These are phyloP conservation scores for Trichosphaerium sp. DNA, from an alignment of 78 protist genomes.

Conservation along the genomic window DNA sequence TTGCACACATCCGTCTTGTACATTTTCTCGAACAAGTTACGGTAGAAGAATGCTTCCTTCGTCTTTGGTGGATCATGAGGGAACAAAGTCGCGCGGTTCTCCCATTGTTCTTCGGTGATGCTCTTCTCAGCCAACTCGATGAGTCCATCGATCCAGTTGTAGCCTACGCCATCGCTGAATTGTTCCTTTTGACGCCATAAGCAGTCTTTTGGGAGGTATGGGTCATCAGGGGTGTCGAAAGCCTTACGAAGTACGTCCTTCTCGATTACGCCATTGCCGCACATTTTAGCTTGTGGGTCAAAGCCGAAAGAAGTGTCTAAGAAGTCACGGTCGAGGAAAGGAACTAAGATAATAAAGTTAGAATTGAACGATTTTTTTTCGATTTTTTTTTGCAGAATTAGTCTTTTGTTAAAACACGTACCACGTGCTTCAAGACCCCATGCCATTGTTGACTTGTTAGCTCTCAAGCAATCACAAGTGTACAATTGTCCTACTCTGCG, in stretches of 20 bases:
- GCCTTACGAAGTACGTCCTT: slow-evolving; percentile 66
- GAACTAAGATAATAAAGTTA: slow-evolving; percentile 23
- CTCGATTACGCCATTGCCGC: slow-evolving; percentile 52
- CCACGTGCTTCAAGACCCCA: slow-evolving; percentile 85
- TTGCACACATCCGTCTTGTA: slow-evolving; percentile 25
- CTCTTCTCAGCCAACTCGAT: slow-evolving; percentile 49
- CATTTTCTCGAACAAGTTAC: slow-evolving; percentile 44
- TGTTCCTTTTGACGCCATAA: slow-evolving; percentile 88
- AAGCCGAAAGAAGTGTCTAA: slow-evolving; percentile 59
- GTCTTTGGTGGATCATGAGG: slow-evolving; percentile 75
- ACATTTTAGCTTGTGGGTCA: slow-evolving; percentile 56
- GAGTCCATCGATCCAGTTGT: slow-evolving; percentile 78
- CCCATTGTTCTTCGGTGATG: slow-evolving; percentile 41
- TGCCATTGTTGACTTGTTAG: slow-evolving; percentile 70
- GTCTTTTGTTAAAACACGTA: slow-evolving; percentile 46
- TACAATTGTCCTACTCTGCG: slow-evolving; percentile 50
- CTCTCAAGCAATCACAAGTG: slow-evolving; percentile 64
- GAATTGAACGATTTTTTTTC: too few relatives aligned
- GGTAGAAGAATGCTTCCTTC: slow-evolving; percentile 80
- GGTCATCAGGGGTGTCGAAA: slow-evolving; percentile 54
- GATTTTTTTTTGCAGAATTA: background rate
- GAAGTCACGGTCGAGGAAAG: slow-evolving; percentile 53
- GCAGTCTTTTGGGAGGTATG: slow-evolving; percentile 65
- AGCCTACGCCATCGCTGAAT: slow-evolving; percentile 85
- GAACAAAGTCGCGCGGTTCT: slow-evolving; percentile 39